Evolutionary conservation across 1,284 basidiomycete genomes (phyloP).

Genomic region (Sporisorium graminicola): DNA sequence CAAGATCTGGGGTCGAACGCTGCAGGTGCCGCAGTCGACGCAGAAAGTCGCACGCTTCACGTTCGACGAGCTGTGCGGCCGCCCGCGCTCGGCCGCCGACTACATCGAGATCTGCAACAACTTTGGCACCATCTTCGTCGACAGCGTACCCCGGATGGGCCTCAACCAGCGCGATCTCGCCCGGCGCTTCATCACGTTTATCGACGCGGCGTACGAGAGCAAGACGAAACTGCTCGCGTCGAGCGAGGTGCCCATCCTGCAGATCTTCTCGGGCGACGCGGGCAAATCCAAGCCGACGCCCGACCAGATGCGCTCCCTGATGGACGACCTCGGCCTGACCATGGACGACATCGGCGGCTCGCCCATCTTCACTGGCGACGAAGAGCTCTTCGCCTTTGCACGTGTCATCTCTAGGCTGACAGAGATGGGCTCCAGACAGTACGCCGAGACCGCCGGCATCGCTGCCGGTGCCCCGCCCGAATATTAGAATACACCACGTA

Average conservation of each 20-base stretch:
- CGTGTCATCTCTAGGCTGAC: slow-evolving; percentile 66
- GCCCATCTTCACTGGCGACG: slow-evolving; percentile 68
- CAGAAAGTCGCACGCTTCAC: slow-evolving; percentile 83
- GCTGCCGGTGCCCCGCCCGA: slow-evolving; percentile 34
- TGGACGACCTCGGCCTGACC: slow-evolving; percentile 67
- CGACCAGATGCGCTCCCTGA: slow-evolving; percentile 64
- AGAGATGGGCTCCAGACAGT: slow-evolving; percentile 66
- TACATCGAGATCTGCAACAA: slow-evolving; percentile 92
- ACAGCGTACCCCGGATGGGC: slow-evolving; percentile 87
- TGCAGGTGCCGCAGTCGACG: slow-evolving; percentile 77
- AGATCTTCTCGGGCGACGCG: slow-evolving; percentile 60
- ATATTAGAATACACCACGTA: slow-evolving; percentile 7
- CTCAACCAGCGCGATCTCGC: slow-evolving; percentile 87
- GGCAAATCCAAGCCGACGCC: slow-evolving; percentile 48
- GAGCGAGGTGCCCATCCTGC: slow-evolving; percentile 64
- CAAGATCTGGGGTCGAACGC: slow-evolving; percentile 86
- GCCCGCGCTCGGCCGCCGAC: slow-evolving; percentile 91
- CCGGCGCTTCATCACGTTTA: slow-evolving; percentile 94
- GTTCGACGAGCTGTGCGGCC: slow-evolving; percentile 89
- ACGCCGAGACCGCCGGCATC: slow-evolving; percentile 39
- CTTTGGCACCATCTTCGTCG: slow-evolving; percentile 89
- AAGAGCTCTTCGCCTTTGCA: slow-evolving; percentile 69
- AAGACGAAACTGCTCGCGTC: slow-evolving; percentile 63
- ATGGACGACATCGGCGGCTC: slow-evolving; percentile 66
- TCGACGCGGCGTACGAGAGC: slow-evolving; percentile 79